Evolutionary conservation across 1,139 yeast species (phyloP).

Genomic region (Williopsis jadinii): DNA sequence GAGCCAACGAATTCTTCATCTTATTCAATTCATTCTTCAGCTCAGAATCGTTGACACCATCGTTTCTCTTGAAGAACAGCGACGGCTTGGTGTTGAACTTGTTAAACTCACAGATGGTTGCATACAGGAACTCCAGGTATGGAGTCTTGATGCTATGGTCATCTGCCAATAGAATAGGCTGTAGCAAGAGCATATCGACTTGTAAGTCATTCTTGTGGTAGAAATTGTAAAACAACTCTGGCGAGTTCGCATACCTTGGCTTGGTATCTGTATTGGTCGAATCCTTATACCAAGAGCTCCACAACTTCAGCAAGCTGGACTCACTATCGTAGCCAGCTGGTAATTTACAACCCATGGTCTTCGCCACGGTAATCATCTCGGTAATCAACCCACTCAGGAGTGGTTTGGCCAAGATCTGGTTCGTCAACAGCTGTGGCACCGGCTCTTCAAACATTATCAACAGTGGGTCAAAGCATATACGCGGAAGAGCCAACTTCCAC

Average conservation of each 20-base stretch:
- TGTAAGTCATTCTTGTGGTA: constrained; percentile 48
- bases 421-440: constrained; percentile 47
- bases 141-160: constrained; percentile 83
- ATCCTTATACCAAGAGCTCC: constrained; percentile 32
- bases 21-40: too few species aligned
- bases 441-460: constrained; percentile 67
- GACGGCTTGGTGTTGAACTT: constrained; percentile 33
- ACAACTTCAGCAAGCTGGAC: constrained; percentile 44
- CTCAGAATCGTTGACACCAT: constrained; percentile 2
- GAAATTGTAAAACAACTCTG: constrained; percentile 54
- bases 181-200: constrained; percentile 68
- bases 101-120: constrained; percentile 64
- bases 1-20: too few species aligned
- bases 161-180: constrained; percentile 83
- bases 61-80: constrained; percentile 31
- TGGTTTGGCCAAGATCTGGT: constrained; percentile 78
- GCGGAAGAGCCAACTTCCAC: constrained; percentile 80
- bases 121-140: constrained; percentile 79
- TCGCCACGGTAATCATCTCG: constrained; percentile 68
- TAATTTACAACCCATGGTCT: constrained; percentile 70
- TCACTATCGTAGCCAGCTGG: constrained; percentile 64
- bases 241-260: constrained; percentile 35
- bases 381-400: constrained; percentile 70
- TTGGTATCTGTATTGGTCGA: constrained; percentile 12
- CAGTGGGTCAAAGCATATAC: constrained; percentile 71